Percentiles rank a stretch among this genome's conserved stretches.
Conservation (phyloP, 1,139 yeast genomes). For the Hansenula sp. region DNA sequence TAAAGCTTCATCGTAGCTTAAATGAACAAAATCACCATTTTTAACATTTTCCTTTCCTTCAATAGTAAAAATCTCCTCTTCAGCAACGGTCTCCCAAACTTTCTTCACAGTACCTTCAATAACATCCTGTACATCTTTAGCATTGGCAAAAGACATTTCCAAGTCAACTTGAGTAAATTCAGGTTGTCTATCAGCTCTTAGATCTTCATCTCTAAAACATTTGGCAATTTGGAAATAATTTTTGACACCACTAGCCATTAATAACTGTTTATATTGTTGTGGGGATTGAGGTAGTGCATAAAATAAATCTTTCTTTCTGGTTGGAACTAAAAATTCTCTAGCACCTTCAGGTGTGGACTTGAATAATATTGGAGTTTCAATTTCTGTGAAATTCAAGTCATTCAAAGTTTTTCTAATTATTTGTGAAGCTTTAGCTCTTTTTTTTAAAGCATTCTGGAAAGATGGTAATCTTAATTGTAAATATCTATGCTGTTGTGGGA, state of each 20-base stretch:
- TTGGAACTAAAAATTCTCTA: constrained; percentile 90
- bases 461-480: constrained; percentile 67
- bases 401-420: constrained; percentile 51
- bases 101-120: constrained; percentile 54
- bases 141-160: constrained; percentile 83
- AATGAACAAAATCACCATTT: constrained; percentile 34
- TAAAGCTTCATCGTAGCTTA: constrained; percentile 70
- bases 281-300: constrained; percentile 97
- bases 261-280: constrained; percentile 90
- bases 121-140: constrained; percentile 61
- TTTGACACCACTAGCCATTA: constrained; percentile 91
- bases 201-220: constrained; percentile 94
- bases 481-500: constrained; percentile 79
- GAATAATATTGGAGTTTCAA: constrained; percentile 90
- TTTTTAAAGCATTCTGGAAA: constrained; percentile 56
- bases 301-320: constrained; percentile 58
- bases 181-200: constrained; percentile 93
- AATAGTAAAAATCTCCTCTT: constrained; percentile 21
- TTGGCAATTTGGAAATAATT: constrained; percentile 87
- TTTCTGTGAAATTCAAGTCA: constrained; percentile 58
- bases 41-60: constrained; percentile 21
- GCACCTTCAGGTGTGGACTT: constrained; percentile 99
- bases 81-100: constrained; percentile 49
- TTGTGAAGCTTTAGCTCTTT: constrained; percentile 59
- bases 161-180: constrained; percentile 95